Evolutionary conservation across 495 filamentous ascomycete genomes (phyloP).

Genomic region (Trichoderma asperelloides): DNA sequence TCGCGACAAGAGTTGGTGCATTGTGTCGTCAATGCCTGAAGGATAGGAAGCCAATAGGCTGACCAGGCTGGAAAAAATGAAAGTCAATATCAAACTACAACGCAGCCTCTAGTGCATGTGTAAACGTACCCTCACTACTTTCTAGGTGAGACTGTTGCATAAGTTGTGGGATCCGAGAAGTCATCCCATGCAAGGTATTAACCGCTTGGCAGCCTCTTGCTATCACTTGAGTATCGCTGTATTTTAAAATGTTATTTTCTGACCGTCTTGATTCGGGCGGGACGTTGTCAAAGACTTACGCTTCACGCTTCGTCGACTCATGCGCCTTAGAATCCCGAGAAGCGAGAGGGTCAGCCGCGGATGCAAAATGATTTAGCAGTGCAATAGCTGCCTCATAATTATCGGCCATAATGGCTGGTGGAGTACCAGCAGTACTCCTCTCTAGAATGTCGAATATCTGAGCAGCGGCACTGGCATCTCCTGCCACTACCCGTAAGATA

Average conservation of each 20-base stretch:
- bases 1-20: conserved; percentile 94
- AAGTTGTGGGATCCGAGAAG: conserved; percentile 66
- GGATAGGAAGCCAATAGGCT: conserved; percentile 95
- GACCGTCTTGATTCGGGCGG: background rate
- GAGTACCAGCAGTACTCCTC: conserved; percentile 53
- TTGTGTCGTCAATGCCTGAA: conserved; percentile 77
- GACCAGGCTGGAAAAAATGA: conserved; percentile 65
- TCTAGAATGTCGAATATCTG: conserved; percentile 79
- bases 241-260: background rate
- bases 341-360: conserved; percentile 42
- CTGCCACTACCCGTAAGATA: conserved; percentile 67
- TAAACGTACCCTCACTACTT: conserved; percentile 59
- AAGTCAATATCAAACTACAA: conserved; percentile 9
- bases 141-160: conserved; percentile 93
- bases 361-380: conserved; percentile 84
- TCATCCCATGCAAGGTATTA: conserved; percentile 69
- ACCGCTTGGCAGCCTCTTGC: conserved; percentile 73
- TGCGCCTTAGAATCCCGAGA: background rate
- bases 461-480: conserved; percentile 56
- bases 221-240: conserved; percentile 63
- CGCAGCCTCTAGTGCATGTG: background rate
- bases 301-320: background rate
- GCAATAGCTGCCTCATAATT: conserved; percentile 84
- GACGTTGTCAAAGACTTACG: background rate
- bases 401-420: conserved; percentile 78